Evolutionary conservation across 352 stramenopile genomes (phyloP), one percentile per base, ranked within the genome.

Genomic region (Pythium aristosporum): DNA sequence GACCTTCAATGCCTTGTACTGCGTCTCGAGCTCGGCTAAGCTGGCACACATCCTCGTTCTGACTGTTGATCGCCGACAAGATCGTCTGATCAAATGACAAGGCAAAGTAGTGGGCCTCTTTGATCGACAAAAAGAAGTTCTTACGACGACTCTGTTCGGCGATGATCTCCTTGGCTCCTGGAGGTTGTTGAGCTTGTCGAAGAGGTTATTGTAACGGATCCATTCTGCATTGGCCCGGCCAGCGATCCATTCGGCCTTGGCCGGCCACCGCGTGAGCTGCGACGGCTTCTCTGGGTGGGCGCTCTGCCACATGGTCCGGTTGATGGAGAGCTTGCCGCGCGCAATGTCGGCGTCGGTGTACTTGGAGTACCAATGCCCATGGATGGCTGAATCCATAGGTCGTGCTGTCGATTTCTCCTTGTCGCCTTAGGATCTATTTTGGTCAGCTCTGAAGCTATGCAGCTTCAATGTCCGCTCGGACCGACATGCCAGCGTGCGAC

Each of bases 231-330:
- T n/a, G n/a, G n/a, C n/a, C n/a, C n/a, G n/a, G n/a, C n/a, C n/a
- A n/a, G n/a, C 63, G 37, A 81, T 54, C 15, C 64, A 69, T 25
- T 73, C 58, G 48, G 6, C 52, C 39, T 42, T 69, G 52, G 11
- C 61, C 0, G 77, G 75, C 36, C 70, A 73, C 30, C 73, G 68
- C 16, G 60, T 58, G 57, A 86, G 68, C 60, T 83, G 76, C 77
- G 20, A 70, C 49, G 53, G n/a, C n/a, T n/a, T n/a, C n/a, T n/a
- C n/a, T n/a, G n/a, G n/a, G n/a, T n/a, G n/a, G n/a, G n/a, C n/a
- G n/a, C n/a, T n/a, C n/a, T n/a, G n/a, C n/a, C n/a, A n/a, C n/a
- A n/a, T n/a, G n/a, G n/a, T n/a, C n/a, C n/a, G n/a, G n/a, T n/a
- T n/a, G n/a, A n/a, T n/a, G n/a, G 79, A 71, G 39, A 80, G 21